These are phyloP conservation scores for Phytophthora pini DNA, from an alignment of 352 stramenopile genomes.

Conservation along the genomic window DNA sequence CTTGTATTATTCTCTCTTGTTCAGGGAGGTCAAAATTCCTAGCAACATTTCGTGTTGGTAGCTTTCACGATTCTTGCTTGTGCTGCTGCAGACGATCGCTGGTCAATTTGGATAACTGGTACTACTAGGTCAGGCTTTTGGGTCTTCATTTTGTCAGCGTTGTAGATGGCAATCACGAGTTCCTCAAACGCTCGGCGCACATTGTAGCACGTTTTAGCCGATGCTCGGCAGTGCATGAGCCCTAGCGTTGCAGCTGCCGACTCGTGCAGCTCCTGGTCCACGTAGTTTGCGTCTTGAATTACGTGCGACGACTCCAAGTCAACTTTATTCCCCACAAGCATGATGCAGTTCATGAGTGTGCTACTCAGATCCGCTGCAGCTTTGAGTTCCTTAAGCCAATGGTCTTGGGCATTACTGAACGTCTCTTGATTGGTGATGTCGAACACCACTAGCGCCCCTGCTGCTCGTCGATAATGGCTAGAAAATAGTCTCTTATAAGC, in stretches of 20 bases:
- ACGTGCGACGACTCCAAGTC: constrained; percentile 47
- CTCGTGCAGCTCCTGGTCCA: constrained; percentile 51
- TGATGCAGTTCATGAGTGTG: constrained; percentile 68
- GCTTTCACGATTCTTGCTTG: constrained; percentile 9
- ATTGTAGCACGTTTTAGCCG: constrained; percentile 73
- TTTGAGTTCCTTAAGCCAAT: constrained; percentile 84
- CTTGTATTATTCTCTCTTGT: too few species aligned
- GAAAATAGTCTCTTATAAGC: neutral
- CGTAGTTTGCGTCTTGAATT: constrained; percentile 22
- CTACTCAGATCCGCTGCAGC: constrained; percentile 65
- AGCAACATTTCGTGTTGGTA: constrained; percentile 26
- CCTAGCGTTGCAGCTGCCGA: constrained; percentile 43
- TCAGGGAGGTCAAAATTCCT: constrained; percentile 12
- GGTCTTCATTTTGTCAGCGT: constrained; percentile 58
- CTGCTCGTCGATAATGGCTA: constrained; percentile 79
- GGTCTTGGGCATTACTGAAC: constrained; percentile 74
- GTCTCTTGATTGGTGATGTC: constrained; percentile 68
- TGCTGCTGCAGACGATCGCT: constrained; percentile 4
- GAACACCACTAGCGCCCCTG: constrained; percentile 78
- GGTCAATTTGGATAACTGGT: constrained; percentile 48
- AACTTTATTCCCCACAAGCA: constrained; percentile 85
- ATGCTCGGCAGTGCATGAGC: constrained; percentile 64
- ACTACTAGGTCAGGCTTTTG: constrained; percentile 43
- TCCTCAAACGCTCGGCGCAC: constrained; percentile 75
- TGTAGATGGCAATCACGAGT: constrained; percentile 75